Evolutionary conservation across 2,329 filamentous ascomycete species (phyloP).

Genomic region (Rhytidhysteron rufulum): DNA sequence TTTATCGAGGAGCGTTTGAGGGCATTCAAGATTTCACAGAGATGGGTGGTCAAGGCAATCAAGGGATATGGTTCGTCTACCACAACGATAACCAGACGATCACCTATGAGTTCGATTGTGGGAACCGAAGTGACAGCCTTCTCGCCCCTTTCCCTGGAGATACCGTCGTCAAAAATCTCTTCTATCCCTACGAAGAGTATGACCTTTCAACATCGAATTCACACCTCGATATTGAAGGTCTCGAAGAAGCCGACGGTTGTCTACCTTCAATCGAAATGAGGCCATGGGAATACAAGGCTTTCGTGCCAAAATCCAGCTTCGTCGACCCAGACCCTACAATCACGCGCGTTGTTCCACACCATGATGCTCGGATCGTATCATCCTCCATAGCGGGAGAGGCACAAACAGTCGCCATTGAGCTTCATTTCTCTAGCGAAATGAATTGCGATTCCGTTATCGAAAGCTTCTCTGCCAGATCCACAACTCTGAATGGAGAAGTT

Average conservation of each 20-base stretch:
- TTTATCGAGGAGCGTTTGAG: constrained; percentile 49
- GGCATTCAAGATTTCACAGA: constrained; percentile 50
- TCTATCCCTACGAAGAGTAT: constrained; percentile 58
- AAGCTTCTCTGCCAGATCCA: constrained; percentile 51
- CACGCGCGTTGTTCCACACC: constrained; percentile 58
- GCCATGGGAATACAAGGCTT: constrained; percentile 57
- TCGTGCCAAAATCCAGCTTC: constrained; percentile 53
- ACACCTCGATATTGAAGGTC: constrained; percentile 30
- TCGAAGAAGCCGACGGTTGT: constrained; percentile 53
- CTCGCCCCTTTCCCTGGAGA: constrained; percentile 54
- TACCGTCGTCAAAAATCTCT: constrained; percentile 59
- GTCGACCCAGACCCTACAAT: constrained; percentile 53
- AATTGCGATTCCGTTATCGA: constrained; percentile 54
- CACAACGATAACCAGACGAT: constrained; percentile 47
- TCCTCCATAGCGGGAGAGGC: constrained; percentile 36
- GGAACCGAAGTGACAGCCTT: constrained; percentile 46
- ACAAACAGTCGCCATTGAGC: constrained; percentile 48
- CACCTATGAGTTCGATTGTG: constrained; percentile 57
- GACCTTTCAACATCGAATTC: constrained; percentile 46
- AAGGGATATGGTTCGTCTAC: constrained; percentile 52
- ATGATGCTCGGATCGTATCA: constrained; percentile 56
- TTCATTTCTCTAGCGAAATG: constrained; percentile 61
- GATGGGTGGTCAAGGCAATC: constrained; percentile 38
- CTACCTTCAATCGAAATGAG: constrained; percentile 50
- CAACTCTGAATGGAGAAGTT: constrained; percentile 43